A percentile compares a stretch with the other conserved stretches of the same genome.
Evolutionary conservation across 352 stramenopile genomes (phyloP).

Genomic region (Plasmopara muralis): DNA sequence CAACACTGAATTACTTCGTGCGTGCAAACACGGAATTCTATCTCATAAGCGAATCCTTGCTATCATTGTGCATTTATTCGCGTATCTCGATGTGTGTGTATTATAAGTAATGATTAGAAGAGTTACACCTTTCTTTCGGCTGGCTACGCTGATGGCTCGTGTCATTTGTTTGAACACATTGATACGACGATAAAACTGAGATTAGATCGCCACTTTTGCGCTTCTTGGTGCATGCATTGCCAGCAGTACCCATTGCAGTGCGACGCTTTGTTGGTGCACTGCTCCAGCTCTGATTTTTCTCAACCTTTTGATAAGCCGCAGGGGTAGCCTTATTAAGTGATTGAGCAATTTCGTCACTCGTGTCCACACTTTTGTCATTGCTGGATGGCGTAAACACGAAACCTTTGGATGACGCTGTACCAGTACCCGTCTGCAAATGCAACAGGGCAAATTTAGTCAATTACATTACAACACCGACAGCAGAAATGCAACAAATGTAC

Average conservation of each 20-base stretch:
- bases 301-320: constrained; percentile 9
- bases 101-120: too few species aligned
- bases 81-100: too few species aligned
- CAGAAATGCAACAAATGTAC: constrained; percentile 25
- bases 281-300: constrained; percentile 55
- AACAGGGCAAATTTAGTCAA: neutral
- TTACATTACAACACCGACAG: constrained; percentile 4
- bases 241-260: neutral
- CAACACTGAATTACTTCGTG: too few species aligned
- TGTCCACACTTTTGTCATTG: constrained; percentile 32
- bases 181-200: constrained; percentile 62
- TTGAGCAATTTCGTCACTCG: constrained; percentile 27
- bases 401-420: constrained; percentile 38
- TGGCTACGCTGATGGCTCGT: constrained; percentile 15
- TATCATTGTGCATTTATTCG: too few species aligned
- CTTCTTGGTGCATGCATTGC: constrained; percentile 23
- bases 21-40: too few species aligned
- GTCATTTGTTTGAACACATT: constrained; percentile 32
- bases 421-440: constrained; percentile 9
- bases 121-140: constrained; percentile 9
- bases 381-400: constrained; percentile 78
- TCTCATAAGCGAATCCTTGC: too few species aligned
- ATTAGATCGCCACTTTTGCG: constrained; percentile 52
- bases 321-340: neutral
- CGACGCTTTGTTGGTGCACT: constrained; percentile 19